Base-by-base conservation (phyloP, 768 basidiomycete genomes). In the Xanthoconium stramineum region DNA sequence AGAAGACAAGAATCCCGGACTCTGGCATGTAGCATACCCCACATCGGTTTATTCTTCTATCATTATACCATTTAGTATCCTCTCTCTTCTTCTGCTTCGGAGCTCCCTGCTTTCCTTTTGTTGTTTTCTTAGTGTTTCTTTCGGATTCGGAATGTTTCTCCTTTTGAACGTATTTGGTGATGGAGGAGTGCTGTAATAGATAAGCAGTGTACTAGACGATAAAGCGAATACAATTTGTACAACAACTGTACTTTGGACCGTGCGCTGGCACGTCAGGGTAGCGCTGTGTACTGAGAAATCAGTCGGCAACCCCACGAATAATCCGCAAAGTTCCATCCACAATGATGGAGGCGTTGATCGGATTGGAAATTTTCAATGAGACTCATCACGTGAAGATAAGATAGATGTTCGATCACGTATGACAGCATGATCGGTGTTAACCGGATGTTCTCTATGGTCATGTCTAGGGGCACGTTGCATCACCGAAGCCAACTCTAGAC, bases 11-110 rank as follows among this genome's bases (percentile, higher is more conserved):
- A 49, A 53, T 52, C 53, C 51, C 48, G 62, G 55, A 60, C 44
- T 20, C 33, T 48, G 46, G 39, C 53, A 52, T 67, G 68, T 68
- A 68, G 50, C 67, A 69, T 62, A 58, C 38, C 35, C 35, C 47
- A 1, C 52, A 53, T 30, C 53, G 2, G 32, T 48, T 57, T 57
- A 39, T 59, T 66, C 48, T 56, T 58, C 42, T 68, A 68, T 67
- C 67, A 50, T 68, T 68, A 68, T 67, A 57, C 52, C 64, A 24
- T 52, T 20, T 52, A 44, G 20, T 60, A 50, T 33, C 17, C 13
- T 5, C 30, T 4, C 19, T 11, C 24, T 32, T 35, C 8, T 46
- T 53, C 28, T 35, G 42, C 50, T 53, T 51, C 36, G 43, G 47
- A 46, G 37, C 43, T 36, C 13, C 36, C n/a, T 39, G 32, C 12